Evolutionary conservation across 371 early-diverging fungal genomes (phyloP).

Genomic region (Gilbertella persicaria): DNA sequence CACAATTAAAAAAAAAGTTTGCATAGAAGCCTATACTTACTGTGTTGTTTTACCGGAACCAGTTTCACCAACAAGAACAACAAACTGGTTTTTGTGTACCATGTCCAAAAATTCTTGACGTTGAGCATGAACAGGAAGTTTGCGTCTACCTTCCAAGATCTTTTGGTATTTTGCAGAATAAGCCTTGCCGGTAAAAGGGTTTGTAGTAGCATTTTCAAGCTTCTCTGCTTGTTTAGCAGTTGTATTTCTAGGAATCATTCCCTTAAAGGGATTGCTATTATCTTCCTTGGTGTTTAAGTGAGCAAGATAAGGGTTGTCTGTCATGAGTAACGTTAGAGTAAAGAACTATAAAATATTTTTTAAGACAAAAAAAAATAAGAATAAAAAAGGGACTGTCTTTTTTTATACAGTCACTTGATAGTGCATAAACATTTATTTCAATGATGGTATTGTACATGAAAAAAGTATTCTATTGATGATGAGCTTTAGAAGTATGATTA

Average conservation of each 20-base stretch:
- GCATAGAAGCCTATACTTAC: conserved; percentile 59
- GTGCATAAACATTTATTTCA: too few relatives aligned
- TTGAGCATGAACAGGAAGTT: conserved; percentile 64
- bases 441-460: too few relatives aligned
- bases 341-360: too few relatives aligned
- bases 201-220: conserved; percentile 74
- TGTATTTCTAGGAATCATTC: conserved; percentile 63
- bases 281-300: conserved; percentile 49
- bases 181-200: conserved; percentile 81
- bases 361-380: conserved; percentile 1
- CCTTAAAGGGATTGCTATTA: conserved; percentile 37
- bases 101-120: conserved; percentile 63
- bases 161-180: conserved; percentile 81
- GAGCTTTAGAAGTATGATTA: conserved; percentile 2
- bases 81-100: conserved; percentile 57
- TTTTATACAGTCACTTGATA: too few relatives aligned
- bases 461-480: too few relatives aligned
- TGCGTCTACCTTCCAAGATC: conserved; percentile 56
- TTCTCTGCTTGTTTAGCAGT: conserved; percentile 73
- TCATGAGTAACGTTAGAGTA: conserved; percentile 16
- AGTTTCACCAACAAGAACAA: conserved; percentile 78
- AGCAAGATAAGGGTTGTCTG: conserved; percentile 68
- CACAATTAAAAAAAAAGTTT: neutral
- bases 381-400: neutral
- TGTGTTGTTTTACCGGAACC: conserved; percentile 87